Conservation (phyloP, 2,329 filamentous ascomycete species). For the Herpomyces periplanetae region DNA sequence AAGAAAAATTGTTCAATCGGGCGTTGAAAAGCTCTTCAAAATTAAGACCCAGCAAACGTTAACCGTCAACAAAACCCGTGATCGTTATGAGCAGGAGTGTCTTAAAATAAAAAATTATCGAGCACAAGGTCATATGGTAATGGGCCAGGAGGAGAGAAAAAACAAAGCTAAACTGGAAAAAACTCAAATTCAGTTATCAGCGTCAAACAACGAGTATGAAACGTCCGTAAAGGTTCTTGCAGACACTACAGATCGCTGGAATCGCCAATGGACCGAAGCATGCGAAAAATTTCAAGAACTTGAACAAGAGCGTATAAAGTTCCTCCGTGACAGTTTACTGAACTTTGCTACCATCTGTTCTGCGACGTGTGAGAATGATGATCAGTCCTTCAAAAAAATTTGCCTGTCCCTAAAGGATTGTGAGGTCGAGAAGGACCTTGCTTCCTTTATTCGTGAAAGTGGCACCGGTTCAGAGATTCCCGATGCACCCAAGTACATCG, state of each 20-base stretch:
- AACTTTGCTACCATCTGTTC: constrained; percentile 89
- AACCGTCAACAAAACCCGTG: constrained; percentile 69
- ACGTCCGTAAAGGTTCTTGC: constrained; percentile 64
- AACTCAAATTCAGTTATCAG: constrained; percentile 74
- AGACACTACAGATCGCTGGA: constrained; percentile 81
- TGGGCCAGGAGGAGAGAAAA: constrained; percentile 93
- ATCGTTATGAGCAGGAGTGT: constrained; percentile 87
- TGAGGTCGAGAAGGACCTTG: constrained; percentile 84
- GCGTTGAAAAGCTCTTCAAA: constrained; percentile 76
- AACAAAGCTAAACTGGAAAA: constrained; percentile 97
- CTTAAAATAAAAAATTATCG: constrained; percentile 94
- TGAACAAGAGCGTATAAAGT: constrained; percentile 83
- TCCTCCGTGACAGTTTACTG: constrained; percentile 90
- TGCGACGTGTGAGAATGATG: constrained; percentile 87
- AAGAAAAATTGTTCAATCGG: constrained; percentile 72
- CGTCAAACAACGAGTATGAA: constrained; percentile 74
- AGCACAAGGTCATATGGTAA: constrained; percentile 96
- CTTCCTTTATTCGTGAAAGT: constrained; percentile 43
- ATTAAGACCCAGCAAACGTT: constrained; percentile 67
- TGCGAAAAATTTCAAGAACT: constrained; percentile 97
- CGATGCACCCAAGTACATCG: constrained; percentile 87
- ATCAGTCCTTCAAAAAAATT: constrained; percentile 75
- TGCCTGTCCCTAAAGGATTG: constrained; percentile 67
- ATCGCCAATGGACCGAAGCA: constrained; percentile 85
- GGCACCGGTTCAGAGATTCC: constrained; percentile 93